Evolutionary conservation across 2,329 filamentous ascomycete species (phyloP).

Genomic region (Stromatinia cepivora): DNA sequence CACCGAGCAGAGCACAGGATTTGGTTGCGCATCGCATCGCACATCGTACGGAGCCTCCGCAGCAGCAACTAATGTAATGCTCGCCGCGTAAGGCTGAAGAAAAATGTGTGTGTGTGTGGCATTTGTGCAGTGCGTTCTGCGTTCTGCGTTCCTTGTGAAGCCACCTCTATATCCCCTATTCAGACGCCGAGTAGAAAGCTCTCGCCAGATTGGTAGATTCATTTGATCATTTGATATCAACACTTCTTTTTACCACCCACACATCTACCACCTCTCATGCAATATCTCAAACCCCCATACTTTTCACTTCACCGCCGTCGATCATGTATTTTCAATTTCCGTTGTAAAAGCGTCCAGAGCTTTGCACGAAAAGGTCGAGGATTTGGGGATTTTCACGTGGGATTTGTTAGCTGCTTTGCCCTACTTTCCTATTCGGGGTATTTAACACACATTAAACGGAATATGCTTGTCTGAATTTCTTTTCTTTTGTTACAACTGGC

Average conservation of each 20-base stretch:
- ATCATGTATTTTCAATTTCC: neutral
- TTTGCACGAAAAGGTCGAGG: neutral
- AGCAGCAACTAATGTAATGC: neutral
- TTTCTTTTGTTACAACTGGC: neutral
- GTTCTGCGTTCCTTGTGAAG: neutral
- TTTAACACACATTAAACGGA: constrained; percentile 9
- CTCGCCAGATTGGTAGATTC: neutral
- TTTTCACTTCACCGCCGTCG: constrained; percentile 19
- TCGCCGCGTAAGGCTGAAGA: constrained; percentile 17
- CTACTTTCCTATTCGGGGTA: constrained; percentile 5
- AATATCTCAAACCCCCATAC: constrained; percentile 10
- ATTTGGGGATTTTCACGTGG: neutral
- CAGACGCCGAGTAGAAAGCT: constrained; percentile 14
- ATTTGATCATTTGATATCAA: constrained; percentile 15
- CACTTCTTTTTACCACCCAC: constrained; percentile 1
- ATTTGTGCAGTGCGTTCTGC: neutral
- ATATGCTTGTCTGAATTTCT: neutral
- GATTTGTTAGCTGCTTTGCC: neutral
- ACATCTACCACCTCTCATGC: constrained; percentile 4
- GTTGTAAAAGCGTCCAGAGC: constrained; percentile 9
- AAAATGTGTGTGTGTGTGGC: neutral
- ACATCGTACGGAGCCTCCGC: neutral
- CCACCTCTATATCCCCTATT: constrained; percentile 6
- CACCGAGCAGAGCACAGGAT: neutral
- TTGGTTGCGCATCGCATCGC: neutral